phyloP scores from a whole-genome alignment of 495 filamentous ascomycete genomes.

The Staphylotrichum longicolle region DNA sequence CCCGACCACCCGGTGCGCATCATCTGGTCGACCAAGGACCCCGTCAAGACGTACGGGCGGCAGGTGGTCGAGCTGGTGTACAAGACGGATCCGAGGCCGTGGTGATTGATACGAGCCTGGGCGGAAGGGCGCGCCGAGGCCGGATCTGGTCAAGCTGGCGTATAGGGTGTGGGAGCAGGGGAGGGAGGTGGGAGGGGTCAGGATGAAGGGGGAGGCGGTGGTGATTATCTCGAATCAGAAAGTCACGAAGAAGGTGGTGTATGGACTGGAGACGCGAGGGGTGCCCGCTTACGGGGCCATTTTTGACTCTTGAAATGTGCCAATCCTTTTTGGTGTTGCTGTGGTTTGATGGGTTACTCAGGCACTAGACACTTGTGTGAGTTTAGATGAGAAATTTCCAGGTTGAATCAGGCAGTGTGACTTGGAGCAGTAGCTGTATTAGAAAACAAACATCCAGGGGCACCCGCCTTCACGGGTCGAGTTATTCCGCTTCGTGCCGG shows the following conservation, averaged over 20 bases:
- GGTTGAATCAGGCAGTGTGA: no score
- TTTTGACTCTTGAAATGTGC: slow-evolving; percentile 64
- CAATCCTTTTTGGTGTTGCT: neutral
- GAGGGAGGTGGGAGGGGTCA: slow-evolving; percentile 51
- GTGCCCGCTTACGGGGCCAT: slow-evolving; percentile 75
- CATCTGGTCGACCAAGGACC: slow-evolving; percentile 51
- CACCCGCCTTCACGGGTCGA: no score
- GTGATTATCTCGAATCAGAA: slow-evolving; percentile 74
- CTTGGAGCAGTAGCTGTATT: no score
- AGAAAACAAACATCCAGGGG: no score
- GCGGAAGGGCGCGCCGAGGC: slow-evolving; percentile 31
- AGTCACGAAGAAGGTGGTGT: slow-evolving; percentile 69
- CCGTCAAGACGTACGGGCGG: slow-evolving; percentile 46
- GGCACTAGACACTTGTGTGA: no score
- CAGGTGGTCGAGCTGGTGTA: slow-evolving; percentile 44
- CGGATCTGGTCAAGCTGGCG: slow-evolving; percentile 56
- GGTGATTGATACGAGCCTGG: slow-evolving; percentile 49
- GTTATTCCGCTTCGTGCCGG: no score
- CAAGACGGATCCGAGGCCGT: slow-evolving; percentile 46
- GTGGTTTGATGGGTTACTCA: no score
- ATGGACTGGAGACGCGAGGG: slow-evolving; percentile 66
- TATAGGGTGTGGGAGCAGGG: slow-evolving; percentile 55
- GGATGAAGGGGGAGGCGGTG: slow-evolving; percentile 61
- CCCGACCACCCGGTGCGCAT: slow-evolving; percentile 44
- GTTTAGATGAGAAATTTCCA: no score